Base-by-base conservation (phyloP, 1,284 basidiomycete genomes). In the Ustilago xerochloae region DNA sequence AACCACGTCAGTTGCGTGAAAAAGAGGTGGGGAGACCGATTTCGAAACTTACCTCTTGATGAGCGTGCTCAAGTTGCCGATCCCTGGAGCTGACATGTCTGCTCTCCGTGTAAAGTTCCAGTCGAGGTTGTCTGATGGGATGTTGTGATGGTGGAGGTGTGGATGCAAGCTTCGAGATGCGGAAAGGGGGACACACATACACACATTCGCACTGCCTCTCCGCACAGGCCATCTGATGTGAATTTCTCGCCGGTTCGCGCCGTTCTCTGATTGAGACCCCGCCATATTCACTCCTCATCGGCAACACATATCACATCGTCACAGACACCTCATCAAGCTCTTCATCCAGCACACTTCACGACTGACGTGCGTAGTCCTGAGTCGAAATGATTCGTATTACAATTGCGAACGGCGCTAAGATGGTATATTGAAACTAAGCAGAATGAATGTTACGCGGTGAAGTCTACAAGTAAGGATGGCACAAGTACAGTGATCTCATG, bases 41-140 rank as follows among this genome's bases (percentile, higher is more conserved):
- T 10, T 22, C 30, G 33, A 12, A 9, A 58, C 80, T 41, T 52
- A 78, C 80, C 82, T 64, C 69, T 84, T 81, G 63, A 82, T 75
- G 50, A 84, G 70, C 20, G 82, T 84, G 47, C 72, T 73, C 54
- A 83, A 53, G 33, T 82, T 83, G 15, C 79, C 80, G 46, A 83
- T 78, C 36, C 81, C 81, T 30, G 78, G 52, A 32, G 71, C 53
- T 39, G 65, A 62, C 79, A 81, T 81, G 22, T 36, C 63, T 66
- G 33, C 18, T 53, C 20, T n/a, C 41, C 22, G 41, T 43, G 12
- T 43, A 10, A 20, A 28, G 20, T 20, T 4, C n/a, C n/a, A n/a
- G 51, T 39, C 6, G 22, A 50, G 36, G 18, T 36, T 16, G 28
- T 22, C 18, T 22, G 55, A 32, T 60, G 55, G 22, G 58, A 24